These are phyloP conservation scores for Rubroboletus satanas DNA, from an alignment of 768 basidiomycete genomes.

Conservation along the genomic window DNA sequence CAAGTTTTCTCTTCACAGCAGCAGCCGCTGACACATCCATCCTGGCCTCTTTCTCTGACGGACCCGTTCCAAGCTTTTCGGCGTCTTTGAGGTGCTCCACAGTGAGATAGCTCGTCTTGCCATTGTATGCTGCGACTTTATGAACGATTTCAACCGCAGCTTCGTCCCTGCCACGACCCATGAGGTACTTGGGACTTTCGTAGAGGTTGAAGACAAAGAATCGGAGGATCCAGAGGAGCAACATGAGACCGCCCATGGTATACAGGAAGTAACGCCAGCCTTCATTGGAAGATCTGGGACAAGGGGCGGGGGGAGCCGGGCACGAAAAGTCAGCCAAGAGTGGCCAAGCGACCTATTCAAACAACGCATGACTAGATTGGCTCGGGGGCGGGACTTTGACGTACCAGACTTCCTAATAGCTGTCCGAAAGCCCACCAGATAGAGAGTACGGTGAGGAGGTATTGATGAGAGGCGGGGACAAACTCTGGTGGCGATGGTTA, in stretches of 20 bases:
- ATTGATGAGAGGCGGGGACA: slow-evolving; percentile 68
- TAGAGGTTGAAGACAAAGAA: slow-evolving; percentile 65
- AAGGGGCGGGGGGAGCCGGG: slow-evolving; percentile 38
- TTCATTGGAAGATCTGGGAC: slow-evolving; percentile 47
- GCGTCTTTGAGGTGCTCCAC: slow-evolving; percentile 38
- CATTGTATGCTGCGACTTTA: slow-evolving; percentile 58
- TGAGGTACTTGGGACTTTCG: slow-evolving; percentile 70
- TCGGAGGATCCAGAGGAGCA: slow-evolving; percentile 57
- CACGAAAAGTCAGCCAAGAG: slow-evolving; percentile 70
- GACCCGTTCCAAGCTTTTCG: slow-evolving; percentile 11
- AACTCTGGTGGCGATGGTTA: slow-evolving; percentile 45
- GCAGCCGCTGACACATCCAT: slow-evolving; percentile 36
- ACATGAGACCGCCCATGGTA: slow-evolving; percentile 66
- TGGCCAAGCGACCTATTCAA: slow-evolving; percentile 61
- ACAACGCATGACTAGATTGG: neutral
- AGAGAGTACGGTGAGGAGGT: slow-evolving; percentile 68
- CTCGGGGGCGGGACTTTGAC: neutral
- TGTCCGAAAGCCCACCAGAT: slow-evolving; percentile 83
- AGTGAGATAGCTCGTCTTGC: slow-evolving; percentile 44
- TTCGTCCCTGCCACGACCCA: slow-evolving; percentile 61
- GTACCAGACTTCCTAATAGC: slow-evolving; percentile 52
- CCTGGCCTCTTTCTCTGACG: slow-evolving; percentile 8
- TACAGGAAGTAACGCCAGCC: slow-evolving; percentile 80
- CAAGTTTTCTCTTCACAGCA: slow-evolving; percentile 39
- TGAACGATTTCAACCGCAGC: slow-evolving; percentile 61